Conservation (phyloP, 73 alveolate species). For the Tetrahymena borealis region DNA sequence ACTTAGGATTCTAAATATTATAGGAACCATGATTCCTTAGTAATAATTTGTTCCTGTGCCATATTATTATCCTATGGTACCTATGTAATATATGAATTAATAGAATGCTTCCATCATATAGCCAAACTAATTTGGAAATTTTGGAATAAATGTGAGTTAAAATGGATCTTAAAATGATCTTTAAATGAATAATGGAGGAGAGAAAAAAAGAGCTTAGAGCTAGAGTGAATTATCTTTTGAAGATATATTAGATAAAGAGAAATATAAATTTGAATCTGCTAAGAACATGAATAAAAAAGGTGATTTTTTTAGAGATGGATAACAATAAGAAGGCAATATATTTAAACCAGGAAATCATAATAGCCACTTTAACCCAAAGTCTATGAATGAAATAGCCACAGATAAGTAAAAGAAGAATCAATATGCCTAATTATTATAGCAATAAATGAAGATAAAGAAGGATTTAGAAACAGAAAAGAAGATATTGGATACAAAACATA, state of each 20-base stretch:
- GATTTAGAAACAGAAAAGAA: neutral
- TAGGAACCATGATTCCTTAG: neutral
- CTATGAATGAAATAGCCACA: neutral
- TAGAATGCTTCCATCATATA: neutral
- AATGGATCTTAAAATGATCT: neutral
- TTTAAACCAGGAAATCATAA: neutral
- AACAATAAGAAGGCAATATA: neutral
- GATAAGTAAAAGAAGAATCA: neutral
- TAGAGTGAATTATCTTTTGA: neutral
- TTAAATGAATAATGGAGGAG: neutral
- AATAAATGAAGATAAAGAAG: neutral
- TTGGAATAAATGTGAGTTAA: neutral
- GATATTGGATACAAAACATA: neutral
- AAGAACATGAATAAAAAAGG: neutral
- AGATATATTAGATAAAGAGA: neutral
- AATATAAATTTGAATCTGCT: neutral
- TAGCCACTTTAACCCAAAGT: neutral
- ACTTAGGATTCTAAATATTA: neutral
- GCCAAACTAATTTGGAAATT: neutral
- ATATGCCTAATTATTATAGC: neutral
- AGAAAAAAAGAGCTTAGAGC: neutral
- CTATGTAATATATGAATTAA: neutral
- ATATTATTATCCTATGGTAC: neutral
- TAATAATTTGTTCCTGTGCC: neutral
- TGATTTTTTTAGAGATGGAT: neutral